Evolutionary conservation across 805 yeast genomes (phyloP).

Genomic region (Candida lessepsii): DNA sequence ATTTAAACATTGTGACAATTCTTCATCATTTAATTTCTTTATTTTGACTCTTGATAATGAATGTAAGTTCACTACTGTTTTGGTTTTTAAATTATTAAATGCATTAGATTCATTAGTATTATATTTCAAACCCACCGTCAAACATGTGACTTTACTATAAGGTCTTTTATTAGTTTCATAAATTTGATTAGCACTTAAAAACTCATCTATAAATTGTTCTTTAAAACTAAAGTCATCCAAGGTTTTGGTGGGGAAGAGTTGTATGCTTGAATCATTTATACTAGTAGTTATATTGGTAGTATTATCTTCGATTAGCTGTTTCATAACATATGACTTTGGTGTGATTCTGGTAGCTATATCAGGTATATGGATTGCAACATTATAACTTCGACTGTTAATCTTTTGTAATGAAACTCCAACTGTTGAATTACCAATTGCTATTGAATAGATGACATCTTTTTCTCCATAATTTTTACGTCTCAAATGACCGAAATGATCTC

Average conservation of each 20-base stretch:
- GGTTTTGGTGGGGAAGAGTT: slow-evolving; percentile 19
- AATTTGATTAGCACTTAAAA: slow-evolving; percentile 2
- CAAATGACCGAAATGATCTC: slow-evolving; percentile 27
- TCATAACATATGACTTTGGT: slow-evolving; percentile 27
- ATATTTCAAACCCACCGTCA: slow-evolving; percentile 37
- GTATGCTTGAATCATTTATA: neutral
- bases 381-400: slow-evolving; percentile 33
- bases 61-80: slow-evolving; percentile 30
- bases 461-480: slow-evolving; percentile 22
- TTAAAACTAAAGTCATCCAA: slow-evolving; percentile 16
- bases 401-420: slow-evolving; percentile 39
- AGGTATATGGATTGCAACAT: slow-evolving; percentile 41
- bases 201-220: slow-evolving; percentile 21
- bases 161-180: neutral
- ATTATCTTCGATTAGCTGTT: slow-evolving; percentile 2
- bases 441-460: slow-evolving; percentile 33
- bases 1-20: slow-evolving; percentile 29
- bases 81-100: slow-evolving; percentile 22
- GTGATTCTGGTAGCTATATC: slow-evolving; percentile 36
- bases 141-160: slow-evolving; percentile 22
- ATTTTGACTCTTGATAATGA: slow-evolving; percentile 20
- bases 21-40: slow-evolving; percentile 21
- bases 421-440: slow-evolving; percentile 17
- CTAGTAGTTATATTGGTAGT: slow-evolving; percentile 4
- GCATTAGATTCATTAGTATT: slow-evolving; percentile 35